A percentile compares a stretch with the other conserved stretches of the same genome.
These are phyloP conservation scores for Botrytis galanthina DNA, from an alignment of 2,329 filamentous ascomycete species.

Conservation along the genomic window DNA sequence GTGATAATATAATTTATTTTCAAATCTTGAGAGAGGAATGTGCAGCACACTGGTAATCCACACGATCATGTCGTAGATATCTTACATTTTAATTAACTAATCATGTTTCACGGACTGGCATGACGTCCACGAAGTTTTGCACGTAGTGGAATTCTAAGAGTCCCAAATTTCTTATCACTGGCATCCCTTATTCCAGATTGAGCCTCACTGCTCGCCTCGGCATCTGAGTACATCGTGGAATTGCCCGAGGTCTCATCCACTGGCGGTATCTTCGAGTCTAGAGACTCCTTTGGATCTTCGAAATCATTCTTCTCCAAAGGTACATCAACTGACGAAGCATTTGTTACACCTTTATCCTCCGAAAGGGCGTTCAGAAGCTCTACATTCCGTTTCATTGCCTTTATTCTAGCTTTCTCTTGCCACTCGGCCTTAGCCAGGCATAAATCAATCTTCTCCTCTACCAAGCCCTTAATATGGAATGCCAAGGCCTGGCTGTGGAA, in stretches of 20 bases:
- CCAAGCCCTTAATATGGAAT: constrained; percentile 72
- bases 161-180: not conserved
- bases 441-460: constrained; percentile 67
- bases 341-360: not conserved
- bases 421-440: constrained; percentile 11
- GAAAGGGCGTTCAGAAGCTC: not conserved
- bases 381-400: not conserved
- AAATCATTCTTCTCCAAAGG: not conserved
- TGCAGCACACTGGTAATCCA: not conserved
- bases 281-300: not conserved
- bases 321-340: not conserved
- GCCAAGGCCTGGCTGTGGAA: constrained; percentile 75
- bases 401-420: constrained; percentile 2
- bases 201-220: not conserved
- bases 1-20: not conserved
- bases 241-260: not conserved
- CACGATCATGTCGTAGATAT: not conserved
- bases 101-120: not conserved
- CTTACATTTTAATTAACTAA: not conserved
- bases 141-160: not conserved
- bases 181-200: not conserved
- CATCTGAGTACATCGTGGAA: not conserved
- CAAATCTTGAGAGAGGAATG: not conserved
- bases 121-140: not conserved
- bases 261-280: not conserved